Evolutionary conservation across 2,329 filamentous ascomycete genomes (phyloP).

Genomic region (Zymoseptoria passerinii): DNA sequence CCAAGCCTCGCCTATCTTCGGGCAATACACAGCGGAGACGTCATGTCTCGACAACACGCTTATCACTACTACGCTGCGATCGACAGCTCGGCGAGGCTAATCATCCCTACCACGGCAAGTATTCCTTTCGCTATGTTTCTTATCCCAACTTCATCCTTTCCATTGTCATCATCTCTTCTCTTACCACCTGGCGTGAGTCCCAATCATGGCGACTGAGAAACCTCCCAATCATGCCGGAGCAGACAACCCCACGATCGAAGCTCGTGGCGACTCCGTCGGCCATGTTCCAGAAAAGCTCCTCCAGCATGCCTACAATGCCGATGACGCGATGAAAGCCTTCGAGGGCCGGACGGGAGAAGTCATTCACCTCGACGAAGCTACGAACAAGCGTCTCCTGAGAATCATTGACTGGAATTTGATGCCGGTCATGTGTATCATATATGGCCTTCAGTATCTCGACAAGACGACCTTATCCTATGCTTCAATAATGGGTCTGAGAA

Average conservation of each 20-base stretch:
- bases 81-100: no score
- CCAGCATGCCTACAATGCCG: slow-evolving; percentile 50
- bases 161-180: neutral
- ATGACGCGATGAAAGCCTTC: slow-evolving; percentile 53
- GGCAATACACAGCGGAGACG: no score
- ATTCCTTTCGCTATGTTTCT: neutral
- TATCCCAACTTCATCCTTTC: neutral
- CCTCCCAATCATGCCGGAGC: slow-evolving; percentile 17
- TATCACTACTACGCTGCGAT: no score
- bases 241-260: slow-evolving; percentile 21
- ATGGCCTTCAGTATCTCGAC: slow-evolving; percentile 54
- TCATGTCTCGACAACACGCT: no score
- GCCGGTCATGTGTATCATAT: slow-evolving; percentile 50
- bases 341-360: slow-evolving; percentile 41
- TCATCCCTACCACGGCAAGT: no score
- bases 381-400: slow-evolving; percentile 50
- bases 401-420: slow-evolving; percentile 56
- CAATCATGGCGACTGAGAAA: slow-evolving; percentile 8
- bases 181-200: neutral
- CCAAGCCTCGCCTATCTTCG: no score
- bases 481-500: slow-evolving; percentile 42
- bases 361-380: slow-evolving; percentile 47
- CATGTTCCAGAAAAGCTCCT: slow-evolving; percentile 32
- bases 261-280: slow-evolving; percentile 22
- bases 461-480: slow-evolving; percentile 50